These are phyloP conservation scores for Starmera dryadoides DNA, from an alignment of 805 yeast genomes.

Conservation along the genomic window DNA sequence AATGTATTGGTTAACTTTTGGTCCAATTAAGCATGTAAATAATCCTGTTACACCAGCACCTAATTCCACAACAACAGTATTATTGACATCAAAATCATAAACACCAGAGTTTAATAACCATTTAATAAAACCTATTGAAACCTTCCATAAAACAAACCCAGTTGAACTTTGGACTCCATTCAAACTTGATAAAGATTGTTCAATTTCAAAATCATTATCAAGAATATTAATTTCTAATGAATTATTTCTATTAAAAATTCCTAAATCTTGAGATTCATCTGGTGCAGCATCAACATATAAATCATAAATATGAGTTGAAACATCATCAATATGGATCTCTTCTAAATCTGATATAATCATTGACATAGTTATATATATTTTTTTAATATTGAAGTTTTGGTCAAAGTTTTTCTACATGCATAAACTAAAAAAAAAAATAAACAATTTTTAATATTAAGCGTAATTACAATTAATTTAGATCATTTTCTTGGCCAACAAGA, in stretches of 20 bases:
- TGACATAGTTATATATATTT: too few relatives aligned
- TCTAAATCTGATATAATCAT: too few relatives aligned
- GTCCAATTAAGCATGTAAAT: constrained; percentile 33
- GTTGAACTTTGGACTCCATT: constrained; percentile 37
- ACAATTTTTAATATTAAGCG: neutral
- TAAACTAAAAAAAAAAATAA: too few relatives aligned
- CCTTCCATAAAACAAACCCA: constrained; percentile 59
- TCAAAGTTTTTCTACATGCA: too few relatives aligned
- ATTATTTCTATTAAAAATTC: constrained; percentile 16
- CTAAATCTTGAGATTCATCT: constrained; percentile 13
- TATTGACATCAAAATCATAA: constrained; percentile 7
- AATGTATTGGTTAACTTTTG: constrained; percentile 29
- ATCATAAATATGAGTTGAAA: constrained; percentile 14
- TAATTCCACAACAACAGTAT: constrained; percentile 38
- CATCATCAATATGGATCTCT: constrained; percentile 8
- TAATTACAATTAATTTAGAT: constrained; percentile 32
- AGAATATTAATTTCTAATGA: constrained; percentile 15
- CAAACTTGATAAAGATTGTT: constrained; percentile 26
- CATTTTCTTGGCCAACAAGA: constrained; percentile 67
- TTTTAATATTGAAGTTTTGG: too few relatives aligned
- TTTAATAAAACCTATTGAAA: constrained; percentile 39
- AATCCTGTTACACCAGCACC: constrained; percentile 60
- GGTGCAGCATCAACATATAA: constrained; percentile 5
- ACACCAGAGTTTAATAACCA: constrained; percentile 35
- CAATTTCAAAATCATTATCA: constrained; percentile 13